Base-by-base conservation (phyloP, 2,329 filamentous ascomycete genomes). In the Xylariales sp. region DNA sequence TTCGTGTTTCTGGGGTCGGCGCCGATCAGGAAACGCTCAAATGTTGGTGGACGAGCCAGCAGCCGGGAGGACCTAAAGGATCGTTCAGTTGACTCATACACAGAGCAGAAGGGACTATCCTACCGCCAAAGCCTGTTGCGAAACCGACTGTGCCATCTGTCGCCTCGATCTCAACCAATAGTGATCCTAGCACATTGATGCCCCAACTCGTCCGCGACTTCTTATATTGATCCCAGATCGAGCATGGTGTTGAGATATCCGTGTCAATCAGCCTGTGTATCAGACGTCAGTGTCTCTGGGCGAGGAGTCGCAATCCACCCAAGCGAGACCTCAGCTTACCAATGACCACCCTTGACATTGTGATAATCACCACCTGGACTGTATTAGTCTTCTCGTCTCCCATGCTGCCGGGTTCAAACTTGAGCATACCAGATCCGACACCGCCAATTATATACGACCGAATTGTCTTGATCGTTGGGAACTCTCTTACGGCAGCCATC, bases 21-120 rank as follows among this genome's bases (percentile, higher is more conserved):
- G 31, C 88, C 89, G 52, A 95, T 75, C 46, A 96, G 69, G 74
- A 96, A 96, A 48, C 90, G 80, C 65, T 93, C 85, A 61, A 96
- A 95, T 96, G 90, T 65, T 94, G 85, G 58, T 91, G 85, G 31
- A 93, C 85, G 38, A 96, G 78, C 90, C 90, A 96, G 69, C 90
- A 95, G 27, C 86, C 90, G 24, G 90, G 90, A 12, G 90, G 90
- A 1, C 90, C 76, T 80, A n/a, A n/a, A n/a, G n/a, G n/a, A n/a
- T n/a, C n/a, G n/a, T n/a, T n/a, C n/a, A n/a, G n/a, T n/a, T n/a
- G n/a, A n/a, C n/a, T n/a, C n/a, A n/a, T n/a, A n/a, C n/a, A n/a
- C n/a, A n/a, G 8, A 12, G 3, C 12, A 12, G 7, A 27, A 27
- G 24, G 24, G n/a, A 8, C 24, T 9, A 7, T 32, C 63, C 53